Base-by-base conservation (phyloP, 768 basidiomycete species). In the Cyclocybe cylindracea region DNA sequence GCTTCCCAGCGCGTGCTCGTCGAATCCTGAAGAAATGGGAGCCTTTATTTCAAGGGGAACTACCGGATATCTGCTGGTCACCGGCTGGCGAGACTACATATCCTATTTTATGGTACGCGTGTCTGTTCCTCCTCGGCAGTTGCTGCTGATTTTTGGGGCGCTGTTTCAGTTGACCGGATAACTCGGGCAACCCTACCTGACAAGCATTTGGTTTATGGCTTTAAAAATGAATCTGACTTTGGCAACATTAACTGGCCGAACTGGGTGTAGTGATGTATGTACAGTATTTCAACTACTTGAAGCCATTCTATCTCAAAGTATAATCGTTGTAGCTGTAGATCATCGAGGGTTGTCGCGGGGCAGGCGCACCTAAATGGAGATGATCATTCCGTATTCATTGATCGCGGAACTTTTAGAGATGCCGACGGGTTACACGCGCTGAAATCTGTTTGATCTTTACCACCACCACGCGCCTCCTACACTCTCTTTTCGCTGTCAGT, bases 111-210 rank as follows among this genome's bases (percentile, higher is more conserved):
- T 64, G 35, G 39, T 56, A n/a, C 61, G 61, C 37, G 48, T 64
- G 14, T 38, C 63, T 43, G 31, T 37, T 41, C 2, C 34, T 43
- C 32, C 18, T 39, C 18, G 13, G 42, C 33, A 34, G 44, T 8
- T 37, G 39, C 16, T 44, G 42, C 16, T 44, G 42, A 38, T 44
- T 51, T 55, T 64, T 45, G 60, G 63, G 10, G 55, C 64, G 9
- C 24, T 63, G 19, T 52, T 66, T 35, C 52, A 68, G 45, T 13
- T 65, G 24, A 67, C 63, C 54, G 59, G 14, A 55, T 31, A 11
- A 49, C 50, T 33, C n/a, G 35, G 5, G 55, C 55, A 8, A 52
- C 48, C 2, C 34, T 52, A 37, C 24, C 46, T 39, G 7, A 18
- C 38, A 2, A 0, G 6, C 18, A 43, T 10, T 53, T 60, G 2